Base-by-base conservation (phyloP, 1,284 basidiomycete genomes). In the Somion occarium region DNA sequence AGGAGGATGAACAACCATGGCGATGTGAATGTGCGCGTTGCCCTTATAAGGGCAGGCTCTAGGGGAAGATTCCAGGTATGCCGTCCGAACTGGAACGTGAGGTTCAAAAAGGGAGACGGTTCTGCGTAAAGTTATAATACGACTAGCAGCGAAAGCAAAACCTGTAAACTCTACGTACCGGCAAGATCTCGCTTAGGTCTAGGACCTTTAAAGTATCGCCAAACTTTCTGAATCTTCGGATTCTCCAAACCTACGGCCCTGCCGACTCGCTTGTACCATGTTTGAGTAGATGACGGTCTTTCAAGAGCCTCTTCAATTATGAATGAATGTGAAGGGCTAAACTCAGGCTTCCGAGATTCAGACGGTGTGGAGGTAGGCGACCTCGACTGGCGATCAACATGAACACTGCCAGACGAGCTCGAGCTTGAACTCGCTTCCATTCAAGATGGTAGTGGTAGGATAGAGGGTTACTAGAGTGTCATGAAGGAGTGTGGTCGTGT, bases 1-100 rank as follows among this genome's bases (percentile, higher is more conserved):
- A 89, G 73, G 42, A 83, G 24, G 18, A 74, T 53, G 51, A 88
- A 75, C 12, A 88, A 55, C 74, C 76, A 81, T 13, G 74, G 69
- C 25, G 67, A 67, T 2, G 78, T 77, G 44, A 86, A 66, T 4
- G 66, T 72, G 39, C 72, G 73, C 15, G 83, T 85, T 43, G 70
- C 46, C 26, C 73, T 73, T 41, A 81, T 64, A 50, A 80, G 65
- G 1, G 64, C 64, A 3, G 80, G 72, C 61, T 89, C 86, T 26
- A 88, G 65, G 15, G 76, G 72, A 19, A 80, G 52, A 7, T 62
- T 64, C 55, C 79, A 58, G 20, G 66, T 66, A 46, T 58, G 64
- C 9, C 69, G 68, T 38, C 70, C 69, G 22, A 72, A 55, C 41
- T 63, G 64, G 23, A 76, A 59, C 38, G 77, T 73, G 25, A 79